A percentile compares a stretch with the other conserved stretches of the same genome.
phyloP scores from a whole-genome alignment of 202 grass and related monocot genomes.

The Saccharum hybrid region DNA sequence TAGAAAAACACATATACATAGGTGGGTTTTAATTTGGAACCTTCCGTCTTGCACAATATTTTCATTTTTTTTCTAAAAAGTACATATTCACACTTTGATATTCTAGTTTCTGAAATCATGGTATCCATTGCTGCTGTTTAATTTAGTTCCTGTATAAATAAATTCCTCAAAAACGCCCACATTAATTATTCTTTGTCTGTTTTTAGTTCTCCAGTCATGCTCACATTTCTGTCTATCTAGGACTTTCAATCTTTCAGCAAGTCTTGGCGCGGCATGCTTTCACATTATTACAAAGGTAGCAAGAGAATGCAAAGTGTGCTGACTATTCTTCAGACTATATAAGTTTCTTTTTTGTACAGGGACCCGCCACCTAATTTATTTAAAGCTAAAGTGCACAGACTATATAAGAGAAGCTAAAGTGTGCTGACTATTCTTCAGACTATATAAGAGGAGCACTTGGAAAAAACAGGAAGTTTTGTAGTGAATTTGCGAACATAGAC shows the following conservation, averaged over 20 bases:
- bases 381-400: not conserved
- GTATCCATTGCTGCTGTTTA: not conserved
- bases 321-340: not conserved
- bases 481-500: not conserved
- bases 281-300: slow-evolving; percentile 39
- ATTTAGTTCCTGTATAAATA: not conserved
- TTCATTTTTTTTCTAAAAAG: not conserved
- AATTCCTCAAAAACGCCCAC: not conserved
- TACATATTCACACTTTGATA: not conserved
- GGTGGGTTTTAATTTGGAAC: not conserved
- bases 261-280: slow-evolving; percentile 39
- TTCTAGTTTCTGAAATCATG: not conserved
- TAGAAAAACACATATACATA: not conserved
- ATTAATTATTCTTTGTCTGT: not conserved
- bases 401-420: too few relatives aligned
- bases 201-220: not conserved
- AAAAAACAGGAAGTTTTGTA: not conserved
- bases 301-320: slow-evolving; percentile 5
- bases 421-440: too few relatives aligned
- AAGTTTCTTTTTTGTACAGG: not conserved
- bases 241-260: not conserved
- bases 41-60: not conserved
- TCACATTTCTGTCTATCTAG: slow-evolving; percentile 5
- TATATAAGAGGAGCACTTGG: not conserved
- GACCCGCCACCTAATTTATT: not conserved